A percentile compares a stretch with the other conserved stretches of the same genome.
phyloP scores from a whole-genome alignment of 2,329 filamentous ascomycete species.

The Dactylonectria macrodidyma region DNA sequence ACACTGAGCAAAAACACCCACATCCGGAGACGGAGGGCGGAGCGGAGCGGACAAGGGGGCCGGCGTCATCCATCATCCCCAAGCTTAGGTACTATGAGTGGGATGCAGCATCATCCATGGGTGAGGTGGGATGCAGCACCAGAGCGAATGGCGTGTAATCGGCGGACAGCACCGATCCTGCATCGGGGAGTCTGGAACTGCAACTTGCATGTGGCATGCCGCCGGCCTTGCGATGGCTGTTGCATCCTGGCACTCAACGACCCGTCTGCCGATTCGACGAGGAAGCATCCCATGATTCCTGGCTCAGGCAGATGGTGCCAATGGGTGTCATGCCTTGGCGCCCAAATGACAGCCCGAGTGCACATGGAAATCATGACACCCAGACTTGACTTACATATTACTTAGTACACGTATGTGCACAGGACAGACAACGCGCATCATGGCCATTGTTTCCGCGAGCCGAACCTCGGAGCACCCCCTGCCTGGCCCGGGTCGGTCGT shows the following conservation, averaged over 20 bases:
- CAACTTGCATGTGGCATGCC: slow-evolving; percentile 27
- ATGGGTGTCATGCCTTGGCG: slow-evolving; percentile 1
- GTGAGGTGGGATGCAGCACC: background rate
- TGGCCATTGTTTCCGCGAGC: slow-evolving; percentile 7
- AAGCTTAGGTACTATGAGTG: too few relatives aligned
- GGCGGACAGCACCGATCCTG: slow-evolving; percentile 29
- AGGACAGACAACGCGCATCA: background rate
- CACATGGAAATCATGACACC: slow-evolving; percentile 9
- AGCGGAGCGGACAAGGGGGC: slow-evolving; percentile 18
- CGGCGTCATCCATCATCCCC: background rate
- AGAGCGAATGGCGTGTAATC: slow-evolving; percentile 31
- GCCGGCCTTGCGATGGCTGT: background rate
- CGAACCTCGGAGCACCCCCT: slow-evolving; percentile 28
- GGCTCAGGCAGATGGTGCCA: slow-evolving; percentile 1
- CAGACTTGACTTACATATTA: background rate
- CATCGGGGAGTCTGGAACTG: slow-evolving; percentile 26
- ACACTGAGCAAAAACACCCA: background rate
- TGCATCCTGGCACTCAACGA: background rate
- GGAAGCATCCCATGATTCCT: slow-evolving; percentile 1
- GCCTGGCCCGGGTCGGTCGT: background rate
- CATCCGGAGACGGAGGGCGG: slow-evolving; percentile 19
- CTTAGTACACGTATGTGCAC: background rate
- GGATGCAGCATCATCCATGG: too few relatives aligned
- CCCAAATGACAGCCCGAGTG: background rate
- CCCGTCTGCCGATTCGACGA: slow-evolving; percentile 23